Percentiles rank a stretch among this genome's conserved stretches.
phyloP scores from a whole-genome alignment of 495 filamentous ascomycete genomes.

The Letharia columbiana region DNA sequence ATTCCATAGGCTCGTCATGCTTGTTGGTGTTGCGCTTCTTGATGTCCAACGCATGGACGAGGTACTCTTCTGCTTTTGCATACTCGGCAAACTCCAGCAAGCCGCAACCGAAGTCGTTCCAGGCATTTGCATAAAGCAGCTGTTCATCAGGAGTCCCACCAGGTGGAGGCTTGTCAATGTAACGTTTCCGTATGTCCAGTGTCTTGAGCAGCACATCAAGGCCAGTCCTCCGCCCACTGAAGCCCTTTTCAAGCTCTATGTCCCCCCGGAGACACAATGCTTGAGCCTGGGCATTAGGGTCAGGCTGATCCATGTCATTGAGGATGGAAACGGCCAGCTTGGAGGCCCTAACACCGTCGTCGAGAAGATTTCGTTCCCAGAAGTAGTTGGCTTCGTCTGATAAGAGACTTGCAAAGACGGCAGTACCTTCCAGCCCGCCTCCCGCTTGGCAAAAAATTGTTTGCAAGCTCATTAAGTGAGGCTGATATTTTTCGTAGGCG shows the following conservation, averaged over 20 bases:
- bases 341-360: background rate
- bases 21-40: background rate
- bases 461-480: constrained; percentile 4
- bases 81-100: constrained; percentile 1
- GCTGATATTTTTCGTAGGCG: background rate
- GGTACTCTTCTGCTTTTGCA: constrained; percentile 1
- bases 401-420: background rate
- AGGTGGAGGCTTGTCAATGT: background rate
- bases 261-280: background rate
- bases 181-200: background rate
- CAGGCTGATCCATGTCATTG: background rate
- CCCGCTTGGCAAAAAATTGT: background rate
- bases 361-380: constrained; percentile 3
- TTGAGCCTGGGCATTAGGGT: constrained; percentile 1
- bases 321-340: background rate
- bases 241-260: constrained; percentile 1
- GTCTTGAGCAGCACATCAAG: background rate
- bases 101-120: background rate
- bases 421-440: background rate
- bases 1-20: background rate
- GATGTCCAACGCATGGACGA: background rate
- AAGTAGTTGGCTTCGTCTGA: background rate
- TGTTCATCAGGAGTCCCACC: background rate
- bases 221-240: background rate
- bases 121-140: constrained; percentile 1